Evolutionary conservation across 306 rosid genomes (phyloP), one percentile per base, ranked within the genome.

Genomic region (Cicer judaicum): DNA sequence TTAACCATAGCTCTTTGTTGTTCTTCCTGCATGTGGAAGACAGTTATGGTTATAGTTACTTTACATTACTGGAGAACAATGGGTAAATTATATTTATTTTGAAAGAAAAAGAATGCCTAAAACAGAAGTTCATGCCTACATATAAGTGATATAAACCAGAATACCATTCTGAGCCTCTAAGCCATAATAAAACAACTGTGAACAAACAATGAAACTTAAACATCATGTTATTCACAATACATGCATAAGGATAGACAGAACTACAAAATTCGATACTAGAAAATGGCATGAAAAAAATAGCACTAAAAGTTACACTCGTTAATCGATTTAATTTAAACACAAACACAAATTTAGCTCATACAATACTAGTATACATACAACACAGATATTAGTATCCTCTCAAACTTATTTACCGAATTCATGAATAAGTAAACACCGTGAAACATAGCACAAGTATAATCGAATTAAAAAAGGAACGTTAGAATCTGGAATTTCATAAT

Each of bases 1-100:
- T 86, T 85, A 49, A 89, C 68, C 96, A 86, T 74, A 1, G 92
- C 93, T 75, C 89, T 87, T 84, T 91, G 82, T 56, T 89, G 90
- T 72, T 93, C 98, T 86, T 91, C 88, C 98, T 93, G 92, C 75
- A 85, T 2, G 68, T 50, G 14, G 7, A 52, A 41, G 14, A 39
- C 43, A 78, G 29, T 18, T 66, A 55, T 56, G 15, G 19, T 18
- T 64, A 66, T 1, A 39, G 19, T 34, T 64, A 66, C 2, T 21
- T 0, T 12, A 43, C 77, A 41, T 70, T 2, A 38, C 16, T 5
- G 29, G 50, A 10, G 18, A 14, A 54, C 15, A 9, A 15, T 2
- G 1, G 8, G 15, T 1, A 7, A 21, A 64, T 7, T 1, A 9
- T 19, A 19, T 41, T 40, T 10, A 54, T 6, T 24, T 7, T 5